Conservation (phyloP, 805 yeast species). For the Metschnikowia cubensis region DNA sequence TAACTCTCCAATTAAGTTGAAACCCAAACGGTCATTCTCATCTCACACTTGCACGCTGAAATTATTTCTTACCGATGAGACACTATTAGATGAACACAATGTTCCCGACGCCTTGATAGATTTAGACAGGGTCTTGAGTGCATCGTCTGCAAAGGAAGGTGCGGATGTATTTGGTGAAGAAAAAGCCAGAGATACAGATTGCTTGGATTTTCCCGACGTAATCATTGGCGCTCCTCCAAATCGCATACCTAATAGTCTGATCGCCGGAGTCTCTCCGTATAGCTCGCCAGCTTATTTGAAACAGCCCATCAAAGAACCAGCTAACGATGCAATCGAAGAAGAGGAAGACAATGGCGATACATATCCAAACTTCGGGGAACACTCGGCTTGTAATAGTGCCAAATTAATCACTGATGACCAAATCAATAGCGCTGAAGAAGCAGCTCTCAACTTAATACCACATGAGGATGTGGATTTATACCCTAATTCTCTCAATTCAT, state of each 20-base stretch:
- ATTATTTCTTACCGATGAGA: constrained; percentile 30
- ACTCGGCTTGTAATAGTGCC: background rate
- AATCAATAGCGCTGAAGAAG: background rate
- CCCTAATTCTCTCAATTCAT: constrained; percentile 30
- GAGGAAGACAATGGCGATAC: constrained; percentile 22
- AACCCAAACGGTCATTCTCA: constrained; percentile 22
- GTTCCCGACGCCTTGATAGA: constrained; percentile 56
- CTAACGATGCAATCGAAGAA: constrained; percentile 16
- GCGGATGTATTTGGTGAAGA: constrained; percentile 13
- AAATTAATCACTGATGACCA: background rate
- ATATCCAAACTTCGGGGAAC: background rate
- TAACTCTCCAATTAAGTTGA: constrained; percentile 33
- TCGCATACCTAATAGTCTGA: background rate
- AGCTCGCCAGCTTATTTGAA: constrained; percentile 21
- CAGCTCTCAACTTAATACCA: background rate
- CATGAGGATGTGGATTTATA: background rate
- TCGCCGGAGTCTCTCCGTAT: constrained; percentile 11
- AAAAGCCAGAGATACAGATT: constrained; percentile 1
- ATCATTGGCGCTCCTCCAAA: background rate
- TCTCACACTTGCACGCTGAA: constrained; percentile 19
- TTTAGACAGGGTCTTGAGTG: constrained; percentile 48
- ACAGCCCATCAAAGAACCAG: constrained; percentile 30
- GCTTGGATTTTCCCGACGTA: background rate
- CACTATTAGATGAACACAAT: constrained; percentile 23
- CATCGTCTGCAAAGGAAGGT: constrained; percentile 18